phyloP scores from a whole-genome alignment of 164 flowering plant species.

The Annona squamosa region DNA sequence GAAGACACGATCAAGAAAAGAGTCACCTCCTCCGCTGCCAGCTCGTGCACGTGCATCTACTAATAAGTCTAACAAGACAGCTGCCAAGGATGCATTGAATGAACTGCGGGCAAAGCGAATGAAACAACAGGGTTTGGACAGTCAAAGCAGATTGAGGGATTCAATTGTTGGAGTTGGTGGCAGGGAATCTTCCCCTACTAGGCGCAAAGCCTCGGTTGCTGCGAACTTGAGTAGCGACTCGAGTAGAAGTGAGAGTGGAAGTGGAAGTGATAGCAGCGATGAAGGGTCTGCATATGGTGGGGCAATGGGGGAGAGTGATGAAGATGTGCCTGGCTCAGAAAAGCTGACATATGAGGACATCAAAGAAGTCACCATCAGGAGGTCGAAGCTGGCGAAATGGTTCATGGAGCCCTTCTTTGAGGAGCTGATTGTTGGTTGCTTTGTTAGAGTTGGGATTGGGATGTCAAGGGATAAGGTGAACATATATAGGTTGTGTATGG shows the following conservation, averaged over 20 bases:
- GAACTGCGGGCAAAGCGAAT: slow-evolving; percentile 72
- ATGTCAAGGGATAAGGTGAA: slow-evolving; percentile 51
- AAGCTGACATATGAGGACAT: slow-evolving; percentile 60
- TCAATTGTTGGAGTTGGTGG: slow-evolving; percentile 28
- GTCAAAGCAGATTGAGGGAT: slow-evolving; percentile 42
- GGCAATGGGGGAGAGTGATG: slow-evolving; percentile 70
- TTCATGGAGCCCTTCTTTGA: slow-evolving; percentile 96
- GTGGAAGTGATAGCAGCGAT: slow-evolving; percentile 68
- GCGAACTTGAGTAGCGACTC: slow-evolving; percentile 53
- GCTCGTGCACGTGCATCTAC: slow-evolving; percentile 62
- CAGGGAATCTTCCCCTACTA: slow-evolving; percentile 37
- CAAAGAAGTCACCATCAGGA: slow-evolving; percentile 69
- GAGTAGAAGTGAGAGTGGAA: slow-evolving; percentile 63
- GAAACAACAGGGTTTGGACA: slow-evolving; percentile 67
- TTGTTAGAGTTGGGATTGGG: slow-evolving; percentile 94
- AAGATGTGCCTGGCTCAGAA: slow-evolving; percentile 34
- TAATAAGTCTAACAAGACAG: slow-evolving; percentile 57
- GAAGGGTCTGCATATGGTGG: slow-evolving; percentile 68
- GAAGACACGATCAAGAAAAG: slow-evolving; percentile 28
- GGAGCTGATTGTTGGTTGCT: slow-evolving; percentile 87
- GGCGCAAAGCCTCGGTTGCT: slow-evolving; percentile 32
- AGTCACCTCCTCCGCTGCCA: slow-evolving; percentile 39
- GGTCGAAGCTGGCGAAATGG: slow-evolving; percentile 91
- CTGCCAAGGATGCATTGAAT: slow-evolving; percentile 77
- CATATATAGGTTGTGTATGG: slow-evolving; percentile 77